phyloP scores from a whole-genome alignment of 164 flowering plant species.

The Dillenia suffruticosa region DNA sequence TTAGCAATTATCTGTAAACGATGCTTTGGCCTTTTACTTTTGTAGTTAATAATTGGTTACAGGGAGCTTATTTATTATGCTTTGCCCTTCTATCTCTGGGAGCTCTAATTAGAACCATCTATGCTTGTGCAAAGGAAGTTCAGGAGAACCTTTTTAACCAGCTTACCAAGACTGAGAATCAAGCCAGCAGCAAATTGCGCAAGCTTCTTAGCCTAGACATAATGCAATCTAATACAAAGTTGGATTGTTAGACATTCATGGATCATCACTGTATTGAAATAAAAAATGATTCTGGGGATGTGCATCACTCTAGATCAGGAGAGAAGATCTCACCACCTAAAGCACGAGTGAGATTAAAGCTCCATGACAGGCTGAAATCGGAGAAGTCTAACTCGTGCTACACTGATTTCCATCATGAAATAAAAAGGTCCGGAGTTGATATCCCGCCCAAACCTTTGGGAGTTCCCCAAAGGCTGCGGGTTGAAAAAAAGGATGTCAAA shows the following conservation, averaged over 20 bases:
- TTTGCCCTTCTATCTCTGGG: too few relatives aligned
- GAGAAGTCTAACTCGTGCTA: slow-evolving; percentile 18
- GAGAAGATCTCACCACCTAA: slow-evolving; percentile 18
- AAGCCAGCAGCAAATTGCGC: background rate
- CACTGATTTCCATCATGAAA: slow-evolving; percentile 12
- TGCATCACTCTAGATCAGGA: slow-evolving; percentile 13
- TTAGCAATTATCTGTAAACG: too few relatives aligned
- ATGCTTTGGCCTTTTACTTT: too few relatives aligned
- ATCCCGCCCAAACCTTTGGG: slow-evolving; percentile 22
- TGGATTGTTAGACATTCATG: slow-evolving; percentile 4
- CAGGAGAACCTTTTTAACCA: background rate
- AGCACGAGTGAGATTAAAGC: slow-evolving; percentile 13
- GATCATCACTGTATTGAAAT: slow-evolving; percentile 20
- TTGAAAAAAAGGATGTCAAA: slow-evolving; percentile 18
- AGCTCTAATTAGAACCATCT: too few relatives aligned
- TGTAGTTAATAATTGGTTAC: too few relatives aligned
- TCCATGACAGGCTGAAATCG: slow-evolving; percentile 19
- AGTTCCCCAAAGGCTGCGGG: slow-evolving; percentile 16
- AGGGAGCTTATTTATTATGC: too few relatives aligned
- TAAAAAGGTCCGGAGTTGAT: slow-evolving; percentile 14
- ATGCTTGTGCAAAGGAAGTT: background rate
- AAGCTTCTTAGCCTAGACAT: background rate
- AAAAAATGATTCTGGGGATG: slow-evolving; percentile 20
- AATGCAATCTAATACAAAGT: slow-evolving; percentile 3
- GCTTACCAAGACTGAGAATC: slow-evolving; percentile 1